Percentiles rank a stretch among this genome's conserved stretches.
phyloP scores from a whole-genome alignment of 2,329 filamentous ascomycete species.

The Cladophialophora carrionii region DNA sequence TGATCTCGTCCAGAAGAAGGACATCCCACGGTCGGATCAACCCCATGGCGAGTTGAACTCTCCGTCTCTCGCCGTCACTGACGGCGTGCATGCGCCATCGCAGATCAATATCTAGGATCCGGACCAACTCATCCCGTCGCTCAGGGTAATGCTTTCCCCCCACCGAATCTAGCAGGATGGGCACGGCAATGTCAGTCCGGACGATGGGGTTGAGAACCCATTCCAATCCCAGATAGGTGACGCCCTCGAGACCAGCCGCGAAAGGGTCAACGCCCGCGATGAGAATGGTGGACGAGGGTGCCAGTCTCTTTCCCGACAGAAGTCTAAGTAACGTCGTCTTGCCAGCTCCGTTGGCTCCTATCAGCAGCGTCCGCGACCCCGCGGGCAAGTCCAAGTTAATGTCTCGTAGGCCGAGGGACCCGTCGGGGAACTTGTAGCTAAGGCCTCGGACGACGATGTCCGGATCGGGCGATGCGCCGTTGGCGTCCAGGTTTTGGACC shows the following conservation, averaged over 20 bases:
- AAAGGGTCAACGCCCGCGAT: slow-evolving; percentile 90
- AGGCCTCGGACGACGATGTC: slow-evolving; percentile 75
- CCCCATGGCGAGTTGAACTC: slow-evolving; percentile 96
- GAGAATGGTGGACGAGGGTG: slow-evolving; percentile 72
- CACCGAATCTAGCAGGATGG: slow-evolving; percentile 79
- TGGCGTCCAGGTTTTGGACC: neutral
- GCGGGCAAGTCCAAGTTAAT: slow-evolving; percentile 77
- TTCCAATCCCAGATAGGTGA: slow-evolving; percentile 95
- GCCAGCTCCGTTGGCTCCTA: slow-evolving; percentile 93
- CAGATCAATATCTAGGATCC: slow-evolving; percentile 88
- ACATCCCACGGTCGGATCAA: slow-evolving; percentile 89
- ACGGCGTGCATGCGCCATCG: slow-evolving; percentile 96
- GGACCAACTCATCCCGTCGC: slow-evolving; percentile 82
- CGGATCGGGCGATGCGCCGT: slow-evolving; percentile 44
- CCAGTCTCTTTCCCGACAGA: slow-evolving; percentile 90
- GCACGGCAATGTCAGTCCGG: slow-evolving; percentile 89
- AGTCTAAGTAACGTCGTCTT: slow-evolving; percentile 96
- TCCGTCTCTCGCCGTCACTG: slow-evolving; percentile 83
- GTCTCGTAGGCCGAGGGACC: slow-evolving; percentile 74
- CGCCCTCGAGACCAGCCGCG: slow-evolving; percentile 83
- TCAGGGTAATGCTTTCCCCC: slow-evolving; percentile 82
- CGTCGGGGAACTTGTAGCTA: slow-evolving; percentile 87
- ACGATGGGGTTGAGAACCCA: slow-evolving; percentile 98
- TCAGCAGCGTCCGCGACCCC: slow-evolving; percentile 83
- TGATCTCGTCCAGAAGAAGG: slow-evolving; percentile 91